These are phyloP conservation scores for Urostyla sp. DNA, from an alignment of 73 alveolate genomes.

Conservation along the genomic window DNA sequence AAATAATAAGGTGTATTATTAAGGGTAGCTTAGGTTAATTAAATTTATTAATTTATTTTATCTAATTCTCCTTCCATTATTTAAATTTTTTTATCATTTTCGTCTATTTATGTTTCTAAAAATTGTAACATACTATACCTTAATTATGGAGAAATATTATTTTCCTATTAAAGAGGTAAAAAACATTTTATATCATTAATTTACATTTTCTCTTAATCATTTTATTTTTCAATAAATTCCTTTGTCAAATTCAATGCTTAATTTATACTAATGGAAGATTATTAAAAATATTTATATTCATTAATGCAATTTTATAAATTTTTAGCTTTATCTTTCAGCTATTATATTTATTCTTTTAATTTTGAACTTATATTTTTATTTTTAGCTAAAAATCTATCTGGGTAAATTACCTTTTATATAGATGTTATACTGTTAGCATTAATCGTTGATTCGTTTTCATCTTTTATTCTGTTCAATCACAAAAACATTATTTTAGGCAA, in stretches of 20 bases:
- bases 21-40: conserved; percentile 37
- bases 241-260: neutral
- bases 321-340: conserved; percentile 20
- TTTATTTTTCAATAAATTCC: neutral
- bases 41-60: neutral
- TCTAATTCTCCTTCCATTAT: conserved; percentile 13
- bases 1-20: conserved; percentile 62
- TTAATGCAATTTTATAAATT: conserved; percentile 5
- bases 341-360: neutral
- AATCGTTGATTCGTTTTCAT: neutral
- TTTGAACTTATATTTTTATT: conserved; percentile 8
- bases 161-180: neutral
- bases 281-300: conserved; percentile 7
- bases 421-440: neutral
- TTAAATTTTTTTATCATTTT: neutral
- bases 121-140: neutral
- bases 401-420: conserved; percentile 8
- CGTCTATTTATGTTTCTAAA: neutral
- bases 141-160: neutral
- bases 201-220: neutral
- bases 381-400: conserved; percentile 24
- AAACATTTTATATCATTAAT: neutral
- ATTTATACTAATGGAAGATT: neutral
- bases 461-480: conserved; percentile 17
- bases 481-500: conserved; percentile 21